These are phyloP conservation scores for Arbutus unedo DNA, from an alignment of 148 eudicot genomes.

Conservation along the genomic window DNA sequence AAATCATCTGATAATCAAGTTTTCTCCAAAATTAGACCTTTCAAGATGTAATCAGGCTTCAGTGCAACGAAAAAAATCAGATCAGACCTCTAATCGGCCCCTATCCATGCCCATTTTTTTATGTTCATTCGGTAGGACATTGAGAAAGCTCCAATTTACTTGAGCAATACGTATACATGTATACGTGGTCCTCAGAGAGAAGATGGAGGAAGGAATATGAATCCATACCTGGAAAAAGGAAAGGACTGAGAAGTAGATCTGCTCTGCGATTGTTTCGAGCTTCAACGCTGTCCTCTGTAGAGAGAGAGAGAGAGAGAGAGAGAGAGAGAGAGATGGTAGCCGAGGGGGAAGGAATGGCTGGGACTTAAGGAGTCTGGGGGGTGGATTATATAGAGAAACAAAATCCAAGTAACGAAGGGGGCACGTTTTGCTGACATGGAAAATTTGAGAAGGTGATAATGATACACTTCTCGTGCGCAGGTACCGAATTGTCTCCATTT, in stretches of 20 bases:
- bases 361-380: neutral
- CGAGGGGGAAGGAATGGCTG: neutral
- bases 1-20: neutral
- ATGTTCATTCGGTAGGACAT: neutral
- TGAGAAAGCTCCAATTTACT: neutral
- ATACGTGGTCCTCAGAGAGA: neutral
- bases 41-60: neutral
- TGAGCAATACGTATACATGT: neutral
- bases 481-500: neutral
- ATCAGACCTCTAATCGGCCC: neutral
- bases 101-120: too few relatives aligned
- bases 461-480: neutral
- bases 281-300: neutral
- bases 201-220: neutral
- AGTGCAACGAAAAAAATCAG: neutral
- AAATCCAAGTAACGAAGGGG: neutral
- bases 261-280: neutral
- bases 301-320: too few relatives aligned
- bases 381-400: neutral
- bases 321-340: neutral
- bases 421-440: neutral
- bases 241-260: neutral
- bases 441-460: neutral
- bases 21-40: neutral
- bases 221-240: neutral